Base-by-base conservation (phyloP, 2,329 filamentous ascomycete species). In the Bipolaris cookei region DNA sequence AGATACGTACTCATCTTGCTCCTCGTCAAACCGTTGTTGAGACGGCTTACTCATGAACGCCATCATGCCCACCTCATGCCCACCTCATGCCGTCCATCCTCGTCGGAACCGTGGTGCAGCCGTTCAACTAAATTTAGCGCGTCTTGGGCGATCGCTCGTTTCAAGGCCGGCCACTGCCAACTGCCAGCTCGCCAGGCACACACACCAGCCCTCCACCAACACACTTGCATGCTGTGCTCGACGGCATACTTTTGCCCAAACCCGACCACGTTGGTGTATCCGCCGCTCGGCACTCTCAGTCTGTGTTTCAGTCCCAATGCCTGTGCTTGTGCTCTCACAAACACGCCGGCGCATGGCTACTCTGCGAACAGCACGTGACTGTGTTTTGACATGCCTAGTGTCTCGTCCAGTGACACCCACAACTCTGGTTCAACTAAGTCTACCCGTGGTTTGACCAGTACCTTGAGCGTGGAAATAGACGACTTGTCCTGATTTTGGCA, bases 91-190 rank as follows among this genome's bases (percentile, higher is more conserved):
- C 10, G 25, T 10, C 25, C 25, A 28, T 28, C 25, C 43, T 43
- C 28, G 38, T 25, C 34, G 38, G 51, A 30, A 42, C 48, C 41
- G 59, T 61, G 59, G 59, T 56, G 59, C 59, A 61, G 59, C 51
- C 38, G 20, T 41, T 16, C 49, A 11, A 52, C 56, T 59, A 61
- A 54, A 47, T 59, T 53, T 56, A 54, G 56, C 45, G 56, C 45
- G 41, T 34, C 34, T 18, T 23, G 37, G 54, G n/a, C 42, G 42
- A 56, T 56, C 42, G 30, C 49, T 53, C 48, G 48, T 61, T 59
- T 47, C 59, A 61, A 50, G 38, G 39, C 48, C 50, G 10, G 28
- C 28, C 10, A 30, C 28, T 11, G 28, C 28, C 28, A 30, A 30
- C 28, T 51, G 34, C 25, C 48, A 10, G n/a, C 42, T 35, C 39